Evolutionary conservation across 352 stramenopile genomes (phyloP).

Genomic region (Phytophthora foliorum): DNA sequence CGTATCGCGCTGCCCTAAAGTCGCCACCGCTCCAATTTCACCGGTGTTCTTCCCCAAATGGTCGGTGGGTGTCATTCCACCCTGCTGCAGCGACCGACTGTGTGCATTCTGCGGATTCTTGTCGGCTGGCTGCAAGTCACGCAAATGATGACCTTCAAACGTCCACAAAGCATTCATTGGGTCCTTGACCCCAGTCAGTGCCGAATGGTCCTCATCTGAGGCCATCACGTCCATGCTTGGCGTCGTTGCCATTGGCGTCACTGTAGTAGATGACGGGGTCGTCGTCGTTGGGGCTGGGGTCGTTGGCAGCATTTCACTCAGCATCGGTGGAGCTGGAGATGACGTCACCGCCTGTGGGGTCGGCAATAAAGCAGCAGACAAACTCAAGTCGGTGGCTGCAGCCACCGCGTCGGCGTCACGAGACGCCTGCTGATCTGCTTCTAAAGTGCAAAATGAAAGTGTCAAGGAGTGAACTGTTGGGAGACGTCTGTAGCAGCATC

Average conservation of each 20-base stretch:
- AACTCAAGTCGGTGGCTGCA: conserved; percentile 14
- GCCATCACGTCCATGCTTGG: conserved; percentile 29
- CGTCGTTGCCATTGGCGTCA: conserved; percentile 7
- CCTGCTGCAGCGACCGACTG: conserved; percentile 22
- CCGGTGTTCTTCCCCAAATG: conserved; percentile 19
- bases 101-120: conserved; percentile 47
- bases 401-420: conserved; percentile 19
- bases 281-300: background rate
- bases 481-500: background rate
- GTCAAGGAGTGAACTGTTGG: background rate
- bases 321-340: conserved; percentile 17
- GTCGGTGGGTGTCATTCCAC: conserved; percentile 11
- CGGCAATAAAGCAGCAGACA: conserved; percentile 24
- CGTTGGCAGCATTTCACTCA: conserved; percentile 29
- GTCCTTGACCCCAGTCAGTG: conserved; percentile 42
- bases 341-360: background rate
- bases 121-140: conserved; percentile 49
- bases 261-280: conserved; percentile 3
- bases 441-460: conserved; percentile 3
- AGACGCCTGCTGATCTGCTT: conserved; percentile 20
- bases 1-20: conserved; percentile 19
- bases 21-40: conserved; percentile 9
- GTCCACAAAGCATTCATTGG: conserved; percentile 75
- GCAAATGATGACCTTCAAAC: conserved; percentile 67
- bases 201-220: conserved; percentile 12